Conservation (phyloP, 2,329 filamentous ascomycete species). For the Aschersonia sp. region DNA sequence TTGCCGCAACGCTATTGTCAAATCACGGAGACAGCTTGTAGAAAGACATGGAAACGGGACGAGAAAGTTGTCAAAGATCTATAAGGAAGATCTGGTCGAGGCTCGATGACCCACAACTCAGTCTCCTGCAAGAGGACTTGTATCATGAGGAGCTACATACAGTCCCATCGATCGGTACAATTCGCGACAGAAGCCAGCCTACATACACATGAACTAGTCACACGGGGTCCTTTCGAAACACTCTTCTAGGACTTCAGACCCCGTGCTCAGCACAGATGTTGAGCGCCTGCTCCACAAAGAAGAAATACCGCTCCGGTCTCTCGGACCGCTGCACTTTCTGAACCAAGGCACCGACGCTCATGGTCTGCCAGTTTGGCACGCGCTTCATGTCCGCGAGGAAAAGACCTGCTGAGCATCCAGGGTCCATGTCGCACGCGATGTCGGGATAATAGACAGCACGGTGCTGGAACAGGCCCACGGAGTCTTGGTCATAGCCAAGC, state of each 20-base stretch:
- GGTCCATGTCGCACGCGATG: constrained; percentile 5
- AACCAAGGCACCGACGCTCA: neutral
- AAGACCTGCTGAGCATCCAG: constrained; percentile 4
- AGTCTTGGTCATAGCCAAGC: constrained; percentile 4
- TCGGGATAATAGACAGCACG: constrained; percentile 5
- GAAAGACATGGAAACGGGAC: too few species aligned
- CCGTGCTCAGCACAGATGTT: neutral
- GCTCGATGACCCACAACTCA: too few species aligned
- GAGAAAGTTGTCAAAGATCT: too few species aligned
- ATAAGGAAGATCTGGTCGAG: too few species aligned
- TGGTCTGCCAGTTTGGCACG: constrained; percentile 3
- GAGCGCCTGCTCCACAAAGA: neutral
- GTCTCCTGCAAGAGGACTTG: too few species aligned
- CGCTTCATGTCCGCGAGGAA: constrained; percentile 3
- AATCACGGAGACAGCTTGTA: too few species aligned
- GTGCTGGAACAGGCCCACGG: constrained; percentile 7
- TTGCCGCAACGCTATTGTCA: too few species aligned
- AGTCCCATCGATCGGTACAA: too few species aligned
- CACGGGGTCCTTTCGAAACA: too few species aligned
- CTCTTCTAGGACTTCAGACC: neutral
- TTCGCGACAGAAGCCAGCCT: too few species aligned
- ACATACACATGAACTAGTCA: too few species aligned
- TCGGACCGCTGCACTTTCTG: neutral
- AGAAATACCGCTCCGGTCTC: neutral
- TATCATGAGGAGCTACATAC: too few species aligned